Evolutionary conservation across 164 flowering plant species (phyloP), one percentile per base, ranked within the genome.

Genomic region (Vitis rotundifolia): DNA sequence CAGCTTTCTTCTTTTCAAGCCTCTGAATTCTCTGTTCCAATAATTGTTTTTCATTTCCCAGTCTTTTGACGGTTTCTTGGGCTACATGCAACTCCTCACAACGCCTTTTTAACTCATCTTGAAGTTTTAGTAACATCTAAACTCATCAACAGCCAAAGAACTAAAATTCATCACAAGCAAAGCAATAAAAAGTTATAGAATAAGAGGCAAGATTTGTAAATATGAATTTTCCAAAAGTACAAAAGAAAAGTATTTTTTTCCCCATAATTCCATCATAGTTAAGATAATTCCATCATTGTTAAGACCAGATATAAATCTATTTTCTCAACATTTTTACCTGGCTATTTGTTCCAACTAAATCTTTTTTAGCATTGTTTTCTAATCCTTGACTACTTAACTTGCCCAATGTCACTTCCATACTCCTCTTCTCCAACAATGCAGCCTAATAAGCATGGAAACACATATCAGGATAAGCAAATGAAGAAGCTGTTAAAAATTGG

Each of bases 91-190:
- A 73, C 67, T 91, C 90, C 59, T 85, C 85, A 14, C 58, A 78
- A 11, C 85, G 78, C 37, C 75, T 75, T 79, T 84, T 91, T 58
- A 93, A 76, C 73, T 96, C 91, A 61, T 84, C 90, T 72, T 87
- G 87, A 55, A 87, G 77, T 76, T 84, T 87, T 28, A 57, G 72
- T 59, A 82, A 28, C 47, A 71, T 83, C 94, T 94, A 63, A 37
- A 55, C 37, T 56, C 2, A 22, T 22, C 26, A 22, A 22, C 26
- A 22, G 26, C 26, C 26, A 22, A 22, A 22, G 26, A 22, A 22
- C 26, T 22, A 22, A 12, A 65, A 8, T 11, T 29, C 19, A 55
- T 52, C 44, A 66, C 29, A 44, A 57, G 12, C 18, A 52, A 53
- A 44, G 22, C 44, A 56, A 64, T 50, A 37, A 11, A 15, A n/a